Percentiles rank a stretch among this genome's conserved stretches.
Evolutionary conservation across 2,329 filamentous ascomycete species (phyloP).

Genomic region (Botryotinia globosa): DNA sequence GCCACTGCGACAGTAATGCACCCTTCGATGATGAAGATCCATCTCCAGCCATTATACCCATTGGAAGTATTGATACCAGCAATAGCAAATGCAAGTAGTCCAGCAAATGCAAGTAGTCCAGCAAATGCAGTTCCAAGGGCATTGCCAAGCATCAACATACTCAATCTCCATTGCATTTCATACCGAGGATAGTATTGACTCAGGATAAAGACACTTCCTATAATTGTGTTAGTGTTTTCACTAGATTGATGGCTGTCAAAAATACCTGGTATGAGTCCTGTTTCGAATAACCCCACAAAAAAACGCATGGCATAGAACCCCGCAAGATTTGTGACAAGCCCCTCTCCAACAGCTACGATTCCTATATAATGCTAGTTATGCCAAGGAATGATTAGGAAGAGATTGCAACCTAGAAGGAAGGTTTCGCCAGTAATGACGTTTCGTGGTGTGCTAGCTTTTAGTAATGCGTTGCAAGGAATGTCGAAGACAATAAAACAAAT

Average conservation of each 20-base stretch:
- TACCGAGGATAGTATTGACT: neutral
- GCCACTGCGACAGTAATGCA: neutral
- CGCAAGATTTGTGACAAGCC: neutral
- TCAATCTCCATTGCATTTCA: neutral
- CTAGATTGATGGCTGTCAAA: neutral
- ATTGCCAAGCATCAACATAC: neutral
- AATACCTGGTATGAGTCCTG: neutral
- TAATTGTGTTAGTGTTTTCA: neutral
- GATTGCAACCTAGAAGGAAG: neutral
- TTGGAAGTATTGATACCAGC: neutral
- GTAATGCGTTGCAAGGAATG: neutral
- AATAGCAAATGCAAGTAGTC: slow-evolving; percentile 7
- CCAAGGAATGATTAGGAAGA: neutral
- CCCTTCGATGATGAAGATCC: neutral
- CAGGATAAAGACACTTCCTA: neutral
- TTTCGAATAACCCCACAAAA: neutral
- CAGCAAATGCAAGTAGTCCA: neutral
- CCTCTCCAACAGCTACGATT: neutral
- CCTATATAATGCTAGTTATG: neutral
- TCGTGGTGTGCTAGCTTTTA: neutral
- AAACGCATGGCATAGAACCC: slow-evolving; percentile 3
- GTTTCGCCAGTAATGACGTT: neutral
- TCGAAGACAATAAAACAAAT: neutral
- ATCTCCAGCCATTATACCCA: neutral
- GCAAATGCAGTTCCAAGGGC: neutral